Conservation (phyloP, 2,329 filamentous ascomycete species). For the Aspergillus arachidicola region DNA sequence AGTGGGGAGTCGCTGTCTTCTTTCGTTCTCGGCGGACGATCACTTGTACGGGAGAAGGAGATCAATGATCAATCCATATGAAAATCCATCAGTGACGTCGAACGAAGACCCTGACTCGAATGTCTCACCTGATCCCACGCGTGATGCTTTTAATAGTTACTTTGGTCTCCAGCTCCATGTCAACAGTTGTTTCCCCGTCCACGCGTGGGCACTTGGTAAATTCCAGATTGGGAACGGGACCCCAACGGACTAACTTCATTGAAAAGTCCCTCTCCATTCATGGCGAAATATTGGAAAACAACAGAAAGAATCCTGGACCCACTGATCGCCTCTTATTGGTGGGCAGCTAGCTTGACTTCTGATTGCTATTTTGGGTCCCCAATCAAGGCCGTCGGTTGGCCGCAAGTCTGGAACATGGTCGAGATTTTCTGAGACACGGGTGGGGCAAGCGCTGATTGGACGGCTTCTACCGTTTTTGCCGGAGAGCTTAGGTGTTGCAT, state of each 20-base stretch:
- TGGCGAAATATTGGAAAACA: neutral
- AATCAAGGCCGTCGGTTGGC: slow-evolving; percentile 10
- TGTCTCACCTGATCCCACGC: neutral
- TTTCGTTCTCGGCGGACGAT: slow-evolving; percentile 2
- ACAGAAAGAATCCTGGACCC: slow-evolving; percentile 9
- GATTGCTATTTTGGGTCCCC: slow-evolving; percentile 18
- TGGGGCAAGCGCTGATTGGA: neutral
- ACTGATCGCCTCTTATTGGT: slow-evolving; percentile 7
- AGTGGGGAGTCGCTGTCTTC: neutral
- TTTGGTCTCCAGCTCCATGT: too few species aligned
- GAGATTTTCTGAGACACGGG: slow-evolving; percentile 12
- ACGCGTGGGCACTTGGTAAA: neutral
- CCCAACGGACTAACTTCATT: neutral
- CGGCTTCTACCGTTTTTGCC: neutral
- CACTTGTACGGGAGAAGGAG: neutral
- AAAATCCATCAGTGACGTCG: neutral
- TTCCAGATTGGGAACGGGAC: neutral
- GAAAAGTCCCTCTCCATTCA: neutral
- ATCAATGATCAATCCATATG: neutral
- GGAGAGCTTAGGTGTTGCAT: neutral
- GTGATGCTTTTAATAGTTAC: slow-evolving; percentile 1
- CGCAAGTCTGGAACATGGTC: slow-evolving; percentile 19
- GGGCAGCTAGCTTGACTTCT: neutral
- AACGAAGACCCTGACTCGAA: neutral
- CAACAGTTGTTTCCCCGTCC: neutral